Evolutionary conservation across 2,329 filamentous ascomycete genomes (phyloP).

Genomic region (Dothidotthia symphoricarpi): DNA sequence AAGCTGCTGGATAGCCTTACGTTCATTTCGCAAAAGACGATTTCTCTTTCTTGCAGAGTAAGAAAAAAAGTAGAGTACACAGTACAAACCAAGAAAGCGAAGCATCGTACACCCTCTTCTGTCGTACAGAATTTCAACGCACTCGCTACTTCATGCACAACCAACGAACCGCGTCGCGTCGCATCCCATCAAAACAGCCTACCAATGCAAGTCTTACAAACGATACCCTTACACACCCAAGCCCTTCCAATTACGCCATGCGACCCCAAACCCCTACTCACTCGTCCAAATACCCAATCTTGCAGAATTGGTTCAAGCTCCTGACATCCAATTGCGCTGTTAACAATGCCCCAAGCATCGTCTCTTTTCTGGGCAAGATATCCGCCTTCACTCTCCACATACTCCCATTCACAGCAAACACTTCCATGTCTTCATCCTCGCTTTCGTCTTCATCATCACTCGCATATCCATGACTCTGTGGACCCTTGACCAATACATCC

Average conservation of each 20-base stretch:
- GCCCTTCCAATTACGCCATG: slow-evolving; percentile 6
- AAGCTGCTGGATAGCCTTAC: too few relatives aligned
- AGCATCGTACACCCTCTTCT: too few relatives aligned
- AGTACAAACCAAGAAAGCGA: too few relatives aligned
- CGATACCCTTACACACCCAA: slow-evolving; percentile 6
- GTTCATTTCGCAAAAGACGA: too few relatives aligned
- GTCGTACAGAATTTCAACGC: not conserved
- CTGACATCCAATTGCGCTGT: slow-evolving; percentile 45
- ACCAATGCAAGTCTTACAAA: slow-evolving; percentile 8
- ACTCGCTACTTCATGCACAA: not conserved
- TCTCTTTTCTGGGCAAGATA: slow-evolving; percentile 47
- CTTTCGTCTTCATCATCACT: slow-evolving; percentile 29
- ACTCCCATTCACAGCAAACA: slow-evolving; percentile 30
- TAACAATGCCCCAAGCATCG: slow-evolving; percentile 49
- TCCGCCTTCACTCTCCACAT: slow-evolving; percentile 41
- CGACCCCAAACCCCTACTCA: slow-evolving; percentile 8
- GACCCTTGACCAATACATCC: slow-evolving; percentile 33
- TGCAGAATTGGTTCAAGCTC: slow-evolving; percentile 44
- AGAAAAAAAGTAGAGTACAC: too few relatives aligned
- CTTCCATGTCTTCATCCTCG: slow-evolving; percentile 36
- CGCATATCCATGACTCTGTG: slow-evolving; percentile 26
- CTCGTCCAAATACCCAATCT: slow-evolving; percentile 40
- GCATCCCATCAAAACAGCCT: slow-evolving; percentile 4
- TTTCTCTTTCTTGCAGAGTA: too few relatives aligned
- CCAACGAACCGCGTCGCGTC: not conserved